These are phyloP conservation scores for Avena eriantha DNA, from an alignment of 176 grass and related monocot genomes.

Conservation along the genomic window DNA sequence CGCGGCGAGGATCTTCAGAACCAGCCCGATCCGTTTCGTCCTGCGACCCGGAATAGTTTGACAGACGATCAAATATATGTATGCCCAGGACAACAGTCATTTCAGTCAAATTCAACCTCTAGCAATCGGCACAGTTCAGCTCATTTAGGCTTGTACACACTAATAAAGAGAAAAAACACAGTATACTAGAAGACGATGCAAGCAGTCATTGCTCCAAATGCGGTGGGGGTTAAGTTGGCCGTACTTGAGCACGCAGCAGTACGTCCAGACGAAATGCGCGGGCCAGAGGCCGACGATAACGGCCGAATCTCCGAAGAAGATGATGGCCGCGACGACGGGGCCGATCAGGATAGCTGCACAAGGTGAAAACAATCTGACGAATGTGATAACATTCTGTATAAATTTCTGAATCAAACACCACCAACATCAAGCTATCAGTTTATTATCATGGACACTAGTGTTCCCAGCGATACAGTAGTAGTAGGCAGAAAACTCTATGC, in stretches of 20 bases:
- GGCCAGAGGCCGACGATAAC: slow-evolving; percentile 81
- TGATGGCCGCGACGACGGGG: slow-evolving; percentile 46
- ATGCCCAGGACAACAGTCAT: neutral
- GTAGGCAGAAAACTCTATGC: too few species aligned
- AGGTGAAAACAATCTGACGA: neutral
- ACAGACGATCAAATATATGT: neutral
- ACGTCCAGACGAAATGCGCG: slow-evolving; percentile 91
- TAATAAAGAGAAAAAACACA: neutral
- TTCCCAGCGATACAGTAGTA: too few species aligned
- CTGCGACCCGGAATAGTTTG: slow-evolving; percentile 44
- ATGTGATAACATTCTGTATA: too few species aligned
- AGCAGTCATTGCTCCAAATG: neutral
- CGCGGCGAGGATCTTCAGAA: slow-evolving; percentile 65
- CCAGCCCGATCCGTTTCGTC: slow-evolving; percentile 63
- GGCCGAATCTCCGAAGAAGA: slow-evolving; percentile 64
- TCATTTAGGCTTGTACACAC: neutral
- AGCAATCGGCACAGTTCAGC: neutral
- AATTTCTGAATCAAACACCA: too few species aligned
- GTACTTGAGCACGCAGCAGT: slow-evolving; percentile 80
- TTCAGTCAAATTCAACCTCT: neutral
- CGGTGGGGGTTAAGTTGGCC: slow-evolving; percentile 1
- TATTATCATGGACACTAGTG: neutral
- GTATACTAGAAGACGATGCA: neutral
- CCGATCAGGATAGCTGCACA: slow-evolving; percentile 64
- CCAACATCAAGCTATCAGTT: neutral